Conservation (phyloP, 2,329 filamentous ascomycete genomes). For the Septoria petroselini region DNA sequence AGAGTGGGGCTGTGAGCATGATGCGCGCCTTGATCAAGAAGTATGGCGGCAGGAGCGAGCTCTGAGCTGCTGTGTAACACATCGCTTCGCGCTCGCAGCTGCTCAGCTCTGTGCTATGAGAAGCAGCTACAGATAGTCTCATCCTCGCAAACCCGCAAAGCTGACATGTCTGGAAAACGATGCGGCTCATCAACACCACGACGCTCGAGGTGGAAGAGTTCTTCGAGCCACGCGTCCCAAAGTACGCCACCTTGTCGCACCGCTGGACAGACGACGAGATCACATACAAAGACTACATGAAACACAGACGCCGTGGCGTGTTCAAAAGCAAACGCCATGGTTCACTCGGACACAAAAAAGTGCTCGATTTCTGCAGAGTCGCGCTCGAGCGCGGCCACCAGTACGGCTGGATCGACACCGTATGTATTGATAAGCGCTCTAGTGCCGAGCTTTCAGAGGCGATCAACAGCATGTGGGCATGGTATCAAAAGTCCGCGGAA, state of each 20-base stretch:
- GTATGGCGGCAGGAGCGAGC: constrained; percentile 51
- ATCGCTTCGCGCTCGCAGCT: too few species aligned
- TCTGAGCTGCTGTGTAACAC: background rate
- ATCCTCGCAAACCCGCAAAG: too few species aligned
- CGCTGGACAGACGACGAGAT: constrained; percentile 17
- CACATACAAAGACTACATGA: constrained; percentile 8
- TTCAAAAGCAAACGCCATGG: too few species aligned
- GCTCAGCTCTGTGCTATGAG: too few species aligned
- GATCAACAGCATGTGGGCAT: constrained; percentile 40
- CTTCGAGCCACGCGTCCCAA: background rate
- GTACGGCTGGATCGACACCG: constrained; percentile 22
- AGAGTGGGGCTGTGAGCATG: constrained; percentile 70
- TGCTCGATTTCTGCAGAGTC: constrained; percentile 8
- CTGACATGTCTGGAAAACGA: too few species aligned
- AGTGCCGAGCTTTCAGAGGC: constrained; percentile 46
- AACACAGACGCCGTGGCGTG: background rate
- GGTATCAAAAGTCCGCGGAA: constrained; percentile 6
- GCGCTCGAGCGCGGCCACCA: background rate
- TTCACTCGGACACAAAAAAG: constrained; percentile 1
- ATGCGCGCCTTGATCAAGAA: constrained; percentile 72
- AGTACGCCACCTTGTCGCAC: constrained; percentile 20
- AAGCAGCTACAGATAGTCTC: too few species aligned
- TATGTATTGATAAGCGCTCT: constrained; percentile 35
- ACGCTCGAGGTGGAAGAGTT: too few species aligned
- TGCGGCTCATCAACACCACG: too few species aligned